Evolutionary conservation across 2,329 filamentous ascomycete genomes (phyloP).

Genomic region (Monilinia fructigena): DNA sequence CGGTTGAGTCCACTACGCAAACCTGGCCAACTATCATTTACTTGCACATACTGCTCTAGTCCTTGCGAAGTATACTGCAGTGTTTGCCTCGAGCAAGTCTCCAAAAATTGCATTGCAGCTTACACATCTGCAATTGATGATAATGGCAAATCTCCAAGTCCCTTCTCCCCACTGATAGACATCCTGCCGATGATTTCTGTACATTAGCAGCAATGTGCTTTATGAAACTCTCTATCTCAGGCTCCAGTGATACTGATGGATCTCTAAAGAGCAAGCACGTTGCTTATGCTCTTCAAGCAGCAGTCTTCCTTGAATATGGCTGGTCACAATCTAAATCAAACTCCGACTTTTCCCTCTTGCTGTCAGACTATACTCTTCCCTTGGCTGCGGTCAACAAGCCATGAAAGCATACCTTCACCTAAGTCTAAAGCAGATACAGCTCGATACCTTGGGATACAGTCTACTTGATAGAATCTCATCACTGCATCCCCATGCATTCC

Average conservation of each 20-base stretch:
- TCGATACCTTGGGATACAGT: conserved; percentile 43
- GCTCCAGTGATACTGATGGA: conserved; percentile 17
- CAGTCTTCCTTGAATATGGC: conserved; percentile 39
- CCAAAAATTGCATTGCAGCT: conserved; percentile 27
- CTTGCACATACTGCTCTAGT: conserved; percentile 31
- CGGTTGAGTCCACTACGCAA: conserved; percentile 22
- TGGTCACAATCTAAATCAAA: conserved; percentile 42
- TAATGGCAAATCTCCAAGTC: conserved; percentile 32
- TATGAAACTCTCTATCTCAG: conserved; percentile 34
- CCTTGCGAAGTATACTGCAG: conserved; percentile 29
- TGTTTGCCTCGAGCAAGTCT: conserved; percentile 30
- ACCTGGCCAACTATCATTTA: conserved; percentile 19
- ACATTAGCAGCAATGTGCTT: conserved; percentile 39
- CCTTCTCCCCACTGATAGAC: conserved; percentile 39
- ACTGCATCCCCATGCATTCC: conserved; percentile 41
- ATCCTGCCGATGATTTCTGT: conserved; percentile 40
- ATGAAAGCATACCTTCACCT: conserved; percentile 42
- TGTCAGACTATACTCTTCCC: conserved; percentile 42
- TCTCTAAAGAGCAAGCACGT: conserved; percentile 25
- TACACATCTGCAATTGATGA: conserved; percentile 35
- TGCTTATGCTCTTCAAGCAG: conserved; percentile 38
- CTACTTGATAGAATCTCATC: conserved; percentile 44
- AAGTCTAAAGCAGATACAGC: conserved; percentile 44
- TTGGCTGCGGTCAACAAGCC: conserved; percentile 43
- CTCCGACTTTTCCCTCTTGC: conserved; percentile 43